Percentiles rank a stretch among this genome's conserved stretches.
Evolutionary conservation across 805 yeast species (phyloP).

Genomic region (Candida chilensis): DNA sequence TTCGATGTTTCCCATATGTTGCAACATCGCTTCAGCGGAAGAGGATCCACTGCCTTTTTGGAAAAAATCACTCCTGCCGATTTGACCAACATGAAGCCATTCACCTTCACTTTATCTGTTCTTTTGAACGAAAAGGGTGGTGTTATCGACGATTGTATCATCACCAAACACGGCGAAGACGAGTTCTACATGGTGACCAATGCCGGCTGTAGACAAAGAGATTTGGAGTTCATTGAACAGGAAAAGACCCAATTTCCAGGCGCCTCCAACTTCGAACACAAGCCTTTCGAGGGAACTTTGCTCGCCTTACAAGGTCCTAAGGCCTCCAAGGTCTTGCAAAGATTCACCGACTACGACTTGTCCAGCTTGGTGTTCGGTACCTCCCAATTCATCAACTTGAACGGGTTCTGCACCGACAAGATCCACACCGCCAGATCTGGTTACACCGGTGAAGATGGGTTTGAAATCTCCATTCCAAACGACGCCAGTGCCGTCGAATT

Average conservation of each 20-base stretch:
- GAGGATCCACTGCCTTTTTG: constrained; percentile 55
- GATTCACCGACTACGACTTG: constrained; percentile 52
- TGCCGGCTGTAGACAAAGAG: constrained; percentile 90
- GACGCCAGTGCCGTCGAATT: constrained; percentile 45
- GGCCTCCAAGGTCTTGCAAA: constrained; percentile 59
- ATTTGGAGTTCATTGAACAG: constrained; percentile 49
- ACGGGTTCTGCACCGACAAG: constrained; percentile 28
- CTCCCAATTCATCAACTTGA: constrained; percentile 36
- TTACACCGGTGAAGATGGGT: constrained; percentile 98
- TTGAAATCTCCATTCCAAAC: constrained; percentile 76
- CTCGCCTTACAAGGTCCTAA: constrained; percentile 92
- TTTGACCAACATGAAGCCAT: constrained; percentile 42
- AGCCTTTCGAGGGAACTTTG: constrained; percentile 59
- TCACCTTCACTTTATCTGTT: constrained; percentile 69
- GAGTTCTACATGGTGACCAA: constrained; percentile 86
- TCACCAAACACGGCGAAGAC: constrained; percentile 74
- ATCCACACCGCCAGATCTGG: constrained; percentile 91
- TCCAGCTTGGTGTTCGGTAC: constrained; percentile 67
- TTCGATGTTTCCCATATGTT: constrained; percentile 98
- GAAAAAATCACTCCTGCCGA: constrained; percentile 88
- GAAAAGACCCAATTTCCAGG: constrained; percentile 31
- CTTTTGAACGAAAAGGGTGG: constrained; percentile 67
- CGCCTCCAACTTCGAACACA: constrained; percentile 24
- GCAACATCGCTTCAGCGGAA: constrained; percentile 75
- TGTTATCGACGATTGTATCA: constrained; percentile 87